A percentile compares a stretch with the other conserved stretches of the same genome.
phyloP scores from a whole-genome alignment of 495 filamentous ascomycete genomes.

The Annulohypoxylon stygium region DNA sequence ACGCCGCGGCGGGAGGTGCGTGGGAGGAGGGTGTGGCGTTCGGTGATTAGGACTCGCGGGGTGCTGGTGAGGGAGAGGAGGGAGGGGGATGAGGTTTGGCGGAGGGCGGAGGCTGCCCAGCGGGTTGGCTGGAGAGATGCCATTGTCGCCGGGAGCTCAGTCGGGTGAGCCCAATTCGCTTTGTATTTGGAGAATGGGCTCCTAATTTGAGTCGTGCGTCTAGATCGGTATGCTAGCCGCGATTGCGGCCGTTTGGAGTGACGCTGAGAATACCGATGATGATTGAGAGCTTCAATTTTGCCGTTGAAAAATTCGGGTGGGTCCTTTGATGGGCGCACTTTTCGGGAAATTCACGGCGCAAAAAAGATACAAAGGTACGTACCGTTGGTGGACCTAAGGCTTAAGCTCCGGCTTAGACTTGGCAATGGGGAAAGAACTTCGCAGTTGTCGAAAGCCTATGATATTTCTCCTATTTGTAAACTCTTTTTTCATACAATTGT shows the following conservation, averaged over 20 bases:
- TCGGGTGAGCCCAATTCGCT: conserved; percentile 16
- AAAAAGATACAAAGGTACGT: conserved; percentile 19
- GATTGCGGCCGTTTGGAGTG: conserved; percentile 7
- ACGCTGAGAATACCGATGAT: conserved; percentile 3
- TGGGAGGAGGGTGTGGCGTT: conserved; percentile 58
- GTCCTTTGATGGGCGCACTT: conserved; percentile 9
- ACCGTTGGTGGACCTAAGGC: conserved; percentile 2
- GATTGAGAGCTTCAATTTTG: conserved; percentile 34
- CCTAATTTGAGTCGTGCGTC: background rate
- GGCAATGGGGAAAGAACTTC: conserved; percentile 8
- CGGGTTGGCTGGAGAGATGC: conserved; percentile 66
- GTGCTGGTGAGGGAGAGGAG: conserved; percentile 33
- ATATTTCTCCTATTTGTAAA: conserved; percentile 7
- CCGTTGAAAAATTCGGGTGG: conserved; percentile 49
- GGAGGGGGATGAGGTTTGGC: conserved; percentile 11
- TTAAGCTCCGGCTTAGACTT: background rate
- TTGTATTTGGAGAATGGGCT: background rate
- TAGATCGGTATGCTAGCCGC: background rate
- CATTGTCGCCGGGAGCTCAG: conserved; percentile 59
- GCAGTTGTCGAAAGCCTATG: background rate
- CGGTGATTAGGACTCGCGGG: conserved; percentile 55
- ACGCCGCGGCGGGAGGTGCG: conserved; percentile 61
- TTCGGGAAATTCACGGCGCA: conserved; percentile 38
- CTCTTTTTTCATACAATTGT: conserved; percentile 7
- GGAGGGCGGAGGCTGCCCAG: conserved; percentile 55